Percentiles rank a stretch among this genome's conserved stretches.
Evolutionary conservation across 2,329 filamentous ascomycete genomes (phyloP).

Genomic region (Claviceps purpurea): DNA sequence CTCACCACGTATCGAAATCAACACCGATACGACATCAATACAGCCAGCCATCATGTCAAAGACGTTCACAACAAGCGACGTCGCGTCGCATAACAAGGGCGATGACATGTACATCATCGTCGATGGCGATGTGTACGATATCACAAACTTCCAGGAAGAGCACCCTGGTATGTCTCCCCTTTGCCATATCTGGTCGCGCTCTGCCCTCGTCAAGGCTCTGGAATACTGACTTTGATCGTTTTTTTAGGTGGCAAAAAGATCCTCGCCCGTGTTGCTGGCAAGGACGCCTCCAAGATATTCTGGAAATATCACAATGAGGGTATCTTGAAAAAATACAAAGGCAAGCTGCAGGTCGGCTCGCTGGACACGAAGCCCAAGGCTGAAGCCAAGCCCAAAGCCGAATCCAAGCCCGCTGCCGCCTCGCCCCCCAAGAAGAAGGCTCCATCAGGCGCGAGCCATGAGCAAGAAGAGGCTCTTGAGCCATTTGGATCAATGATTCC

Average conservation of each 20-base stretch:
- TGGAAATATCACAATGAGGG: slow-evolving; percentile 73
- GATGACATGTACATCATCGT: slow-evolving; percentile 81
- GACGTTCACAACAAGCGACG: slow-evolving; percentile 70
- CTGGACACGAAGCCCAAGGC: slow-evolving; percentile 75
- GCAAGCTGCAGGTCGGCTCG: slow-evolving; percentile 68
- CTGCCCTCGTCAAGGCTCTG: too few relatives aligned
- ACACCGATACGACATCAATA: not conserved
- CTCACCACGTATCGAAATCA: too few relatives aligned
- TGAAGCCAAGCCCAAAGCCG: slow-evolving; percentile 32
- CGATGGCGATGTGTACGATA: slow-evolving; percentile 89
- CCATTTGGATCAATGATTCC: slow-evolving; percentile 77
- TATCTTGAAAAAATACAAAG: slow-evolving; percentile 76
- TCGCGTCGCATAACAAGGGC: slow-evolving; percentile 81
- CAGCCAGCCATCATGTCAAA: slow-evolving; percentile 56
- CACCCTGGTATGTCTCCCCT: slow-evolving; percentile 53
- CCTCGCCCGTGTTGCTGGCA: slow-evolving; percentile 47
- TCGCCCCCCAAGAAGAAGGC: slow-evolving; percentile 18
- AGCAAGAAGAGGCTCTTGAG: slow-evolving; percentile 61
- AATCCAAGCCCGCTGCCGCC: slow-evolving; percentile 12
- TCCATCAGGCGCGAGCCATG: slow-evolving; percentile 18
- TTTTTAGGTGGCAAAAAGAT: slow-evolving; percentile 48
- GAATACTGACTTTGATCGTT: not conserved
- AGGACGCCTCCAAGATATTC: slow-evolving; percentile 54
- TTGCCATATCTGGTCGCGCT: not conserved
- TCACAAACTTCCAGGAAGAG: slow-evolving; percentile 78